phyloP scores from a whole-genome alignment of 805 yeast genomes.

The Candida tammaniensis region DNA sequence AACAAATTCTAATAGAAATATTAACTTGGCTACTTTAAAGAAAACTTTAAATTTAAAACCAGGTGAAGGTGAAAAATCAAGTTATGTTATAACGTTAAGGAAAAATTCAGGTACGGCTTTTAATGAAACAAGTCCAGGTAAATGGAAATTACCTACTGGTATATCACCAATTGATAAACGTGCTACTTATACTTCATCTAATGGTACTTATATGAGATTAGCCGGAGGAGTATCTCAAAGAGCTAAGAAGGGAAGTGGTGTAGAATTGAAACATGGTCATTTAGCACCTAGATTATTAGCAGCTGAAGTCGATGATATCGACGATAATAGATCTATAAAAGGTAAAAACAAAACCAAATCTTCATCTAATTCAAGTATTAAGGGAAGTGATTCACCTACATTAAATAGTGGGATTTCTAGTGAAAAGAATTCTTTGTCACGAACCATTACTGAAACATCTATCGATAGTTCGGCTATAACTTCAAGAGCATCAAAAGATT shows the following conservation, averaged over 20 bases:
- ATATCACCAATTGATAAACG: slow-evolving; percentile 45
- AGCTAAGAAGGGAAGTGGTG: slow-evolving; percentile 40
- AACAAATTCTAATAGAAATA: slow-evolving; percentile 30
- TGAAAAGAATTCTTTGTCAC: slow-evolving; percentile 26
- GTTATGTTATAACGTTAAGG: slow-evolving; percentile 46
- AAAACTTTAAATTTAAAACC: slow-evolving; percentile 35
- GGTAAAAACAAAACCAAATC: slow-evolving; percentile 1
- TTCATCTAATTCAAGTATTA: slow-evolving; percentile 4
- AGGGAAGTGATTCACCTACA: slow-evolving; percentile 4
- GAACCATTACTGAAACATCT: slow-evolving; percentile 26
- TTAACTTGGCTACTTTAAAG: slow-evolving; percentile 36
- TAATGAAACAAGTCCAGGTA: slow-evolving; percentile 44
- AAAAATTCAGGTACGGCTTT: slow-evolving; percentile 47
- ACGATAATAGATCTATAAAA: slow-evolving; percentile 18
- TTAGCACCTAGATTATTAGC: slow-evolving; percentile 67
- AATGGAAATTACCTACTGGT: slow-evolving; percentile 54
- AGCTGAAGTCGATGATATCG: slow-evolving; percentile 70
- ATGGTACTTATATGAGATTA: slow-evolving; percentile 27
- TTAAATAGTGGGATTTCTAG: slow-evolving; percentile 15
- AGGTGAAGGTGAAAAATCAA: slow-evolving; percentile 50
- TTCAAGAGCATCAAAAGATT: slow-evolving; percentile 14
- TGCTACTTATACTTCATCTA: slow-evolving; percentile 20
- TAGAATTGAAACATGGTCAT: slow-evolving; percentile 61
- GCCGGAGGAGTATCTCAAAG: slow-evolving; percentile 22
- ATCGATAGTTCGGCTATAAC: slow-evolving; percentile 7